Conservation (phyloP, 2,329 filamentous ascomycete species). For the Aureobasidium mangrovei region DNA sequence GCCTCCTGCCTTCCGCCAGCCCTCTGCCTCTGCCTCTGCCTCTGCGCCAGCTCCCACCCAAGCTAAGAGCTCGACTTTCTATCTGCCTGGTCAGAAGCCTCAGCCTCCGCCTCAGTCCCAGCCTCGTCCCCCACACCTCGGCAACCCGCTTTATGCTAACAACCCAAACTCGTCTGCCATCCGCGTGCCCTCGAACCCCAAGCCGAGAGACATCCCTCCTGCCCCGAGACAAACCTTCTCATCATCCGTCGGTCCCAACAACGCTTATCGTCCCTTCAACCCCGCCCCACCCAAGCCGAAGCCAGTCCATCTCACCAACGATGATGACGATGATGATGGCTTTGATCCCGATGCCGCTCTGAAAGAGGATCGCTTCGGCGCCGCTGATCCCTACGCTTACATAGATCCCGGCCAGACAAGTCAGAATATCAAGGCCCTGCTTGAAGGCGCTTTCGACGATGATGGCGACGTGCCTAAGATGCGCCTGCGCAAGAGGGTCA, state of each 20-base stretch:
- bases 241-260: constrained; percentile 32
- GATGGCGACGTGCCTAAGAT: constrained; percentile 50
- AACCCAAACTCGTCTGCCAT: constrained; percentile 25
- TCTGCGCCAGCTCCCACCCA: constrained; percentile 9
- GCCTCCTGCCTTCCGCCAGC: constrained; percentile 10
- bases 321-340: constrained; percentile 33
- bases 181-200: constrained; percentile 39
- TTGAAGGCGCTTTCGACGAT: constrained; percentile 73
- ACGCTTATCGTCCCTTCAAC: constrained; percentile 41
- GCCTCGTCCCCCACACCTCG: constrained; percentile 6
- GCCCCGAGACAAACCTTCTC: constrained; percentile 46
- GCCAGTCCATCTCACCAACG: constrained; percentile 42
- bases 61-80: constrained; percentile 16
- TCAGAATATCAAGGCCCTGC: constrained; percentile 69
- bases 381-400: constrained; percentile 50
- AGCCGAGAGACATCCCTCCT: constrained; percentile 40
- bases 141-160: constrained; percentile 4
- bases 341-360: constrained; percentile 40
- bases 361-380: constrained; percentile 42
- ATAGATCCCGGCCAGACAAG: constrained; percentile 64
- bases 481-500: constrained; percentile 34
- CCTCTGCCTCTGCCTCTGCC: background rate
- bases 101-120: background rate
- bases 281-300: constrained; percentile 26
- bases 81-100: constrained; percentile 21